Conservation (phyloP, 73 alveolate species). For the Uronychia setigera region DNA sequence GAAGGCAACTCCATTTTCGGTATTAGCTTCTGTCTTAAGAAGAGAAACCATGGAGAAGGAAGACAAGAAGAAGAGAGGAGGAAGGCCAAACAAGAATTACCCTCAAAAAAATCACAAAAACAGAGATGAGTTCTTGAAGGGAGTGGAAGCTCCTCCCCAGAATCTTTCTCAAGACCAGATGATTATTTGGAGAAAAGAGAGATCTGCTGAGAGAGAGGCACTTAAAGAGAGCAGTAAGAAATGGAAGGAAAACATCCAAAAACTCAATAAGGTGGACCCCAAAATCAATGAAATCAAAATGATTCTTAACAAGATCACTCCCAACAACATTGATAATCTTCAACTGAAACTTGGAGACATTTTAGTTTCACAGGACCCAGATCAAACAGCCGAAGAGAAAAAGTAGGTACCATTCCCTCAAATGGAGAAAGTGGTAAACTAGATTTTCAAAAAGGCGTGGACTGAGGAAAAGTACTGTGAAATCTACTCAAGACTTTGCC, state of each 20-base stretch:
- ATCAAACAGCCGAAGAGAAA: background rate
- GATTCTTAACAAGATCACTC: slow-evolving; percentile 23
- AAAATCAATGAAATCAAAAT: slow-evolving; percentile 8
- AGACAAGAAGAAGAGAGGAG: slow-evolving; percentile 1
- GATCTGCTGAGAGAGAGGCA: background rate
- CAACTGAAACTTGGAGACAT: slow-evolving; percentile 4
- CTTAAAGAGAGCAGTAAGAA: background rate
- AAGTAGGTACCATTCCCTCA: background rate
- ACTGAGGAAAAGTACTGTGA: slow-evolving; percentile 33
- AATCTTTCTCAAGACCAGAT: background rate
- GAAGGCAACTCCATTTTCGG: background rate
- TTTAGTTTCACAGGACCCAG: background rate
- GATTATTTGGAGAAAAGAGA: background rate
- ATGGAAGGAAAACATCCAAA: background rate
- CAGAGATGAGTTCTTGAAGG: background rate
- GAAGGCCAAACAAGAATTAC: background rate
- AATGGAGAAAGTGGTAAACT: background rate
- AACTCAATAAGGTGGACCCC: slow-evolving; percentile 12
- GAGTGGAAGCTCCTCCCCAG: background rate
- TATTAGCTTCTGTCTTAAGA: background rate
- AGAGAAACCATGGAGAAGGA: background rate
- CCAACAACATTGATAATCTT: slow-evolving; percentile 11
- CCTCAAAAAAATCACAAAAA: background rate
- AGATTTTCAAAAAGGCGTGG: slow-evolving; percentile 41
- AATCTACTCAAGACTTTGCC: slow-evolving; percentile 19